phyloP scores from a whole-genome alignment of 148 eudicot genomes.

The Rhododendron kiyosumense region DNA sequence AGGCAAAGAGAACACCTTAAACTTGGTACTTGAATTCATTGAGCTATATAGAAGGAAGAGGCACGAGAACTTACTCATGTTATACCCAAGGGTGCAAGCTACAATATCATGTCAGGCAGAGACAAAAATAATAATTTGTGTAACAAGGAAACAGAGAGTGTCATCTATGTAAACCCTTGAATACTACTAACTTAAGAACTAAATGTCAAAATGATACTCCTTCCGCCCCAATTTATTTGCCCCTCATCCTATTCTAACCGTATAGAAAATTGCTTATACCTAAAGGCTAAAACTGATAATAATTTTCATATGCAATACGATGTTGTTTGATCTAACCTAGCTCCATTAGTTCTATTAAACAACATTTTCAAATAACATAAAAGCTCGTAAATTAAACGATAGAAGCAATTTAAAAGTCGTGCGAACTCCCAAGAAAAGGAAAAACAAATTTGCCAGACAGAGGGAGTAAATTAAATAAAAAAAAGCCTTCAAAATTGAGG shows the following conservation, averaged over 20 bases:
- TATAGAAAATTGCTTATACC: neutral
- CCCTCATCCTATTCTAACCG: neutral
- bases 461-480: neutral
- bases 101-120: neutral
- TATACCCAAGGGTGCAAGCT: neutral
- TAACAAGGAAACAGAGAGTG: neutral
- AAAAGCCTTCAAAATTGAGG: neutral
- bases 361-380: neutral
- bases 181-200: neutral
- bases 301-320: neutral
- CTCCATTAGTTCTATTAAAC: neutral
- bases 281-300: too few species aligned
- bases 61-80: neutral
- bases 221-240: too few species aligned
- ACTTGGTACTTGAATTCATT: neutral
- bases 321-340: too few species aligned
- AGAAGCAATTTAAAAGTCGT: neutral
- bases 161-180: neutral
- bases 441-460: neutral
- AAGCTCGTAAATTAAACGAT: too few species aligned
- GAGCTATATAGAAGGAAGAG: neutral
- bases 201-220: neutral
- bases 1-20: neutral
- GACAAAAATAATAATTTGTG: neutral
- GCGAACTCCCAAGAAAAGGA: neutral